A percentile compares a stretch with the other conserved stretches of the same genome.
phyloP scores from a whole-genome alignment of 805 yeast species.

The Martiniozyma abietophila region DNA sequence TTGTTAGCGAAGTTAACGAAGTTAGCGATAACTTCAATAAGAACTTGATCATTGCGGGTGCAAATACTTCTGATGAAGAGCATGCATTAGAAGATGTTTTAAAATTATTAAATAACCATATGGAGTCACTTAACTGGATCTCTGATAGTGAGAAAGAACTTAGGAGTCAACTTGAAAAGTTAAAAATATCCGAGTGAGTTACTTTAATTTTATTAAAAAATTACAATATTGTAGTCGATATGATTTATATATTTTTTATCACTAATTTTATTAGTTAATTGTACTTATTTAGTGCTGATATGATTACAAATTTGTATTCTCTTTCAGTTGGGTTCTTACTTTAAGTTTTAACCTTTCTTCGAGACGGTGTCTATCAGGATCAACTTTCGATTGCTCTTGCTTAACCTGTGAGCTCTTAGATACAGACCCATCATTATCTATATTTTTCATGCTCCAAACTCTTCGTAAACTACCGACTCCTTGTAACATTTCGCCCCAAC shows the following conservation, averaged over 20 bases:
- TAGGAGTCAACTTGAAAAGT: conserved; percentile 51
- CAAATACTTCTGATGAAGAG: conserved; percentile 20
- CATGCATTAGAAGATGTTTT: conserved; percentile 58
- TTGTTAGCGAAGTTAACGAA: conserved; percentile 74
- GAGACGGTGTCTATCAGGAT: conserved; percentile 38
- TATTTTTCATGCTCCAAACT: conserved; percentile 3
- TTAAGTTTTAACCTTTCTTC: conserved; percentile 41
- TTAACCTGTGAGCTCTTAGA: too few species aligned
- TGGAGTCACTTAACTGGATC: conserved; percentile 82
- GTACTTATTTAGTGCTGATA: too few species aligned
- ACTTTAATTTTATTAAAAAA: too few species aligned
- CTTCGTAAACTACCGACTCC: conserved; percentile 4
- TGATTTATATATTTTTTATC: not conserved
- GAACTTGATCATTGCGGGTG: conserved; percentile 31
- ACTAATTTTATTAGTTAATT: not conserved
- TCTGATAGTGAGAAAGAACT: conserved; percentile 64
- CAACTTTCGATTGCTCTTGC: too few species aligned
- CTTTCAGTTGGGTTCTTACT: too few species aligned
- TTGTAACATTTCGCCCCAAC: conserved; percentile 7
- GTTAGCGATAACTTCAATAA: conserved; percentile 75
- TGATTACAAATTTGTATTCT: too few species aligned
- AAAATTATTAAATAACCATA: conserved; percentile 74
- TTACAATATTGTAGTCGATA: too few species aligned
- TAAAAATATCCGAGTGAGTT: conserved; percentile 22
- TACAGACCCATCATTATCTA: too few species aligned